phyloP scores from a whole-genome alignment of 768 basidiomycete genomes.

The Auricularia heimuer region DNA sequence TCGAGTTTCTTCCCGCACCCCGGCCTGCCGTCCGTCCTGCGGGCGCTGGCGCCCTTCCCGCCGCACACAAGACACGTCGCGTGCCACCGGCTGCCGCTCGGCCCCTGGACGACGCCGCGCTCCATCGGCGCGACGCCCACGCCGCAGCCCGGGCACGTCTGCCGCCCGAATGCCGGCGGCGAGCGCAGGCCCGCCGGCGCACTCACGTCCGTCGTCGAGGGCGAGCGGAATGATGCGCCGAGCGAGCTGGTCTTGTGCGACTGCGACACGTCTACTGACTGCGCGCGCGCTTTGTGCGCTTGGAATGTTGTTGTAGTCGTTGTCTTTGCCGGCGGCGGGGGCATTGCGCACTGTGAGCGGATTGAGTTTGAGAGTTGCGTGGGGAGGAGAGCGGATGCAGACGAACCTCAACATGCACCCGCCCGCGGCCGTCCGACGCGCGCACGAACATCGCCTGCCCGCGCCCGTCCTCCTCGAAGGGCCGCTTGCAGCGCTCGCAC shows the following conservation, averaged over 20 bases:
- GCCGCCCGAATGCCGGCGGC: constrained; percentile 48
- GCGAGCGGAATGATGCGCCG: background rate
- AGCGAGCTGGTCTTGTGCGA: background rate
- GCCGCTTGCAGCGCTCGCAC: constrained; percentile 53
- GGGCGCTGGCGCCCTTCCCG: constrained; percentile 44
- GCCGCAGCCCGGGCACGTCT: constrained; percentile 64
- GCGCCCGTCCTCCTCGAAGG: constrained; percentile 49
- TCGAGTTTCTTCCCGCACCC: constrained; percentile 80
- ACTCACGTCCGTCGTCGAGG: background rate
- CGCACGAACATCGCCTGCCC: constrained; percentile 68
- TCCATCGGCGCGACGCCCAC: constrained; percentile 75
- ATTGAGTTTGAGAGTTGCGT: background rate
- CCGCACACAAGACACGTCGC: constrained; percentile 69
- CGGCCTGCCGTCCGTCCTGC: constrained; percentile 47
- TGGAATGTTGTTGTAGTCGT: constrained; percentile 4
- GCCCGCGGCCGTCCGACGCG: constrained; percentile 38
- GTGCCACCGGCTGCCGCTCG: constrained; percentile 77
- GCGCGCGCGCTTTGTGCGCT: background rate
- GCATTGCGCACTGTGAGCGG: constrained; percentile 27
- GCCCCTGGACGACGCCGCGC: constrained; percentile 74
- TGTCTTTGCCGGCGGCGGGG: constrained; percentile 14
- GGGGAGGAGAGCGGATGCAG: constrained; percentile 8
- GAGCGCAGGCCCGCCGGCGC: constrained; percentile 4
- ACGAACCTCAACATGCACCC: constrained; percentile 56
- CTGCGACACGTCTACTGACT: background rate